A percentile compares a stretch with the other conserved stretches of the same genome.
phyloP scores from a whole-genome alignment of 192 early-diverging fungal genomes.

The Backusella macrospora region DNA sequence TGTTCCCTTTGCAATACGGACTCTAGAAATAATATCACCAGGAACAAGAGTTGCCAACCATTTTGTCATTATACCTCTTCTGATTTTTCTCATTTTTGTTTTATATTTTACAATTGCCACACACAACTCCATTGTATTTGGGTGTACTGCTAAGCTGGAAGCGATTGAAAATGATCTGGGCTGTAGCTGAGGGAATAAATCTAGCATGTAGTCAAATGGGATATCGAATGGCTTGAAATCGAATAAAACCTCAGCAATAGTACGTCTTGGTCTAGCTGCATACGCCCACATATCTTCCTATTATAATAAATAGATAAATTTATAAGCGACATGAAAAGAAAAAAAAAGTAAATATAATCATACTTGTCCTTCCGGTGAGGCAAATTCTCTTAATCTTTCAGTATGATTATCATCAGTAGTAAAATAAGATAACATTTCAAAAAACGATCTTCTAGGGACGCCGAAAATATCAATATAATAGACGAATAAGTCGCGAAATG shows the following conservation, averaged over 20 bases:
- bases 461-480: constrained; percentile 83
- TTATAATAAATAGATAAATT: constrained; percentile 7
- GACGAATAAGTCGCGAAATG: constrained; percentile 76
- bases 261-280: constrained; percentile 78
- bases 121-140: constrained; percentile 66
- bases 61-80: constrained; percentile 83
- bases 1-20: constrained; percentile 66
- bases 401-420: constrained; percentile 64
- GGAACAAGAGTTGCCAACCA: constrained; percentile 61
- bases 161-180: constrained; percentile 89
- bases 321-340: not conserved
- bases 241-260: constrained; percentile 78
- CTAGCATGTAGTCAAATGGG: constrained; percentile 80
- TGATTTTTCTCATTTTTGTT: constrained; percentile 72
- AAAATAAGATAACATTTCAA: constrained; percentile 86
- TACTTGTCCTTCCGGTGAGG: constrained; percentile 73
- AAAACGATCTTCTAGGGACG: constrained; percentile 88
- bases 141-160: constrained; percentile 55
- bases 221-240: constrained; percentile 81
- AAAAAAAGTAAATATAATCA: not conserved
- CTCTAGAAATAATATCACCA: constrained; percentile 41
- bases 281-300: constrained; percentile 90
- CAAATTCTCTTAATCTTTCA: constrained; percentile 83
- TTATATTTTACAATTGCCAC: constrained; percentile 88
- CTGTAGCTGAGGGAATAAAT: constrained; percentile 81